phyloP scores from a whole-genome alignment of 2,329 filamentous ascomycete species.

The Chaetomium sp. region DNA sequence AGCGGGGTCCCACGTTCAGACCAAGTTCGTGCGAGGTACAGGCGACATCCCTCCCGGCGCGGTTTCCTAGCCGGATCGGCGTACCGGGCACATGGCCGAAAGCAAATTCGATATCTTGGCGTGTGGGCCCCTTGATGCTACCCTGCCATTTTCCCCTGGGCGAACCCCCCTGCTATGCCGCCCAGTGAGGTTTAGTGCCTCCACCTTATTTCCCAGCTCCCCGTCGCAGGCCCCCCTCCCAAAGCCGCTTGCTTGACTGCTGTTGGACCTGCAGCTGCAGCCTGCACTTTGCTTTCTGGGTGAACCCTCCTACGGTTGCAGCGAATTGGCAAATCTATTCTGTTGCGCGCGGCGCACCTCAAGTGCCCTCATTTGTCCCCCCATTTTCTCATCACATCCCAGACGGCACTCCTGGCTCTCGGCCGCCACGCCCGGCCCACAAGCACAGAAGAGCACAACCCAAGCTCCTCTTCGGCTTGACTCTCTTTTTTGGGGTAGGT shows the following conservation, averaged over 20 bases:
- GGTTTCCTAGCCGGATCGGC: too few relatives aligned
- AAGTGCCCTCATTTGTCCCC: slow-evolving; percentile 16
- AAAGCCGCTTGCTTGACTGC: slow-evolving; percentile 17
- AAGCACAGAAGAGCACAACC: too few relatives aligned
- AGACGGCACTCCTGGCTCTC: not conserved
- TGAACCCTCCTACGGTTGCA: not conserved
- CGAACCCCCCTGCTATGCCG: not conserved
- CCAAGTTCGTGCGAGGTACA: too few relatives aligned
- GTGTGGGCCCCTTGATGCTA: not conserved
- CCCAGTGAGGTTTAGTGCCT: not conserved
- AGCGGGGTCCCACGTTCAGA: too few relatives aligned
- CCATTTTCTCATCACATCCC: slow-evolving; percentile 14
- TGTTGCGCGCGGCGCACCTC: slow-evolving; percentile 17
- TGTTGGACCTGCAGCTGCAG: slow-evolving; percentile 14
- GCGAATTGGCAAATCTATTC: slow-evolving; percentile 16
- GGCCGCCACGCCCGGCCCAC: not conserved
- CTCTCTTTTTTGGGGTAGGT: not conserved
- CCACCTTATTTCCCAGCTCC: not conserved
- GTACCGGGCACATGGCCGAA: too few relatives aligned
- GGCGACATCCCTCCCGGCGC: too few relatives aligned
- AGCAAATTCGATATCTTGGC: too few relatives aligned
- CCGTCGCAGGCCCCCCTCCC: not conserved
- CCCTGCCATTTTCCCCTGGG: not conserved
- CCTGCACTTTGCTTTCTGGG: slow-evolving; percentile 6
- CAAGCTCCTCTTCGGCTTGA: not conserved